Evolutionary conservation across 768 basidiomycete species (phyloP), one percentile per base, ranked within the genome.

Genomic region (Chalciporus pseudorubinellus): DNA sequence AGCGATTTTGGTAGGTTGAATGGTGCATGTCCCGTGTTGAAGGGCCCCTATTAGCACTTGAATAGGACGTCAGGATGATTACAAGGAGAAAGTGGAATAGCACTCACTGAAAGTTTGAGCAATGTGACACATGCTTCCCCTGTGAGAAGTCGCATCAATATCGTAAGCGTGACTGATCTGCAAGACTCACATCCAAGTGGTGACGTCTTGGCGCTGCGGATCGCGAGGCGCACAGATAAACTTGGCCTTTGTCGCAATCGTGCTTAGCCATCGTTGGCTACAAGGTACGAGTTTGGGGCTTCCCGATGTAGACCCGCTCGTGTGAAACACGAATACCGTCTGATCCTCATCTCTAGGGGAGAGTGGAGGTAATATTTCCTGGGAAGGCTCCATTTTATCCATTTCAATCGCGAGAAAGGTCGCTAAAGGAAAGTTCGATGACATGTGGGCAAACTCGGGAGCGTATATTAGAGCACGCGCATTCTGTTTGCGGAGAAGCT

Each of bases 61-160:
- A 46, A 34, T 19, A 49, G 43, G 34, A 48, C 28, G 43, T 59
- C 53, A 55, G 59, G 26, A 56, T 58, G 65, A 57, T 65, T 62
- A 50, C 12, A 10, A 16, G 29, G 48, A 46, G 60, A 60, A 39
- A 58, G 61, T 29, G 51, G 50, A 47, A 48, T 46, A 48, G 44
- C 16, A 73, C 84, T 74, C 69, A 87, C 86, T 83, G 76, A 83
- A 87, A 38, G 77, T 81, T 67, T 89, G 86, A 24, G 70, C 89
- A 54, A 89, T 89, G 69, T 89, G 89, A 64, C 84, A 89, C 85
- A 90, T 86, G 74, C 84, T 86, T 51, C 89, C 87, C 76, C 87
- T 89, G 72, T 48, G 59, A 51, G 57, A 52, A 56, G 62, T 72
- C 58, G 72, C 65, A 70, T 62, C 39, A 74, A 65, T 64, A 59